Evolutionary conservation across 495 filamentous ascomycete species (phyloP), one percentile per base, ranked within the genome.

Genomic region (Paragyromitra xinjiangensis): DNA sequence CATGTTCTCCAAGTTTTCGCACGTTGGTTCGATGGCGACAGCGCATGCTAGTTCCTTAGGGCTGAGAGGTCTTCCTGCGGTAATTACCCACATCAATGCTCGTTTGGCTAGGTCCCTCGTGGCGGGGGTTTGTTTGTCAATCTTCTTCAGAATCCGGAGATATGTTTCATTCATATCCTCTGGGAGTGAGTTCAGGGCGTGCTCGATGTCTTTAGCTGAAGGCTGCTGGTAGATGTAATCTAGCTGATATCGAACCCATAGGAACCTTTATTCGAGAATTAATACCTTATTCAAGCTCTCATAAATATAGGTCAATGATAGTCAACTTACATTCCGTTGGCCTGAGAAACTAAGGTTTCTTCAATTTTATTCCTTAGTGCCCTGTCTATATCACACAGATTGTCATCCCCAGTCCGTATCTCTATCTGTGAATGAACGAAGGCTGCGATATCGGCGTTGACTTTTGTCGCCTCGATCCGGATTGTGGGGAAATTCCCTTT

Each of bases 161-260:
- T 78, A 74, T 5, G 70, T 78, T 22, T 64, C 62, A 39, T 66
- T 45, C 75, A 77, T 77, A 34, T 71, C 62, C 6, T 24, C 44
- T 0, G 75, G 70, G 6, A 75, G 63, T 7, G 75, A 50, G 3
- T n/a, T 26, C n/a, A 78, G 39, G 29, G 62, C 70, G 6, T 14
- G 40, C 9, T 50, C 45, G 14, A 78, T 73, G 39, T 78, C 70
- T 6, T 63, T 19, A 7, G 19, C 19, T n/a, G 74, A 67, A 16
- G 74, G 70, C 24, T 73, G 69, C 9, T 62, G 50, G 12, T 74
- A 74, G 16, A 78, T 67, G 19, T 74, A 69, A 22, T 73, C 75
- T 19, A 78, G 37, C 37, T 78, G 75, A 34, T 65, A 78, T 44
- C 45, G 67, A 26, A 78, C 75, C 75, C 75, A 78, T 55, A 78